Evolutionary conservation across 1,284 basidiomycete genomes (phyloP).

Genomic region (Ustilago sp.): DNA sequence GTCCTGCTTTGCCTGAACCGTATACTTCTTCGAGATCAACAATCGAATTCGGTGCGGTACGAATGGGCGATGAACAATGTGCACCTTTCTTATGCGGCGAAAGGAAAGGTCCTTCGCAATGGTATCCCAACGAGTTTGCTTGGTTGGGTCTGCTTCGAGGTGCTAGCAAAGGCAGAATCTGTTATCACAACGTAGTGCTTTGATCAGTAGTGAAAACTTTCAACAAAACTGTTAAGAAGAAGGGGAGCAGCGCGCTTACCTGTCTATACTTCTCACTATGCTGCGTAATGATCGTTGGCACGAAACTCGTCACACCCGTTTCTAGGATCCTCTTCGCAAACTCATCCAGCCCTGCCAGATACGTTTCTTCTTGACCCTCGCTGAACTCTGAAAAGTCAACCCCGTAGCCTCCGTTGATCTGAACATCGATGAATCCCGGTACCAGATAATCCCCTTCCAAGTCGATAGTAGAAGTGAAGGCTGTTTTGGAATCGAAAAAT

Average conservation of each 20-base stretch:
- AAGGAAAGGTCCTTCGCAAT: constrained; percentile 89
- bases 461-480: constrained; percentile 30
- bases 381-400: constrained; percentile 83
- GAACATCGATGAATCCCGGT: constrained; percentile 82
- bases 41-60: constrained; percentile 70
- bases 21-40: constrained; percentile 31
- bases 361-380: constrained; percentile 69
- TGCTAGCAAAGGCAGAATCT: constrained; percentile 74
- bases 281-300: constrained; percentile 60
- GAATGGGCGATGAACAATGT: constrained; percentile 79
- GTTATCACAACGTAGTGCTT: constrained; percentile 54
- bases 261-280: constrained; percentile 39
- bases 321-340: constrained; percentile 82
- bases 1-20: constrained; percentile 59
- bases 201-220: no score
- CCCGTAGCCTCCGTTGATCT: constrained; percentile 88
- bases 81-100: constrained; percentile 80
- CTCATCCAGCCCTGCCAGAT: constrained; percentile 74
- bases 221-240: no score
- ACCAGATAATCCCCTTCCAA: constrained; percentile 70
- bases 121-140: constrained; percentile 80
- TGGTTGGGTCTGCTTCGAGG: constrained; percentile 71
- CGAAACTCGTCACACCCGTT: constrained; percentile 86
- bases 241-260: constrained; percentile 22
- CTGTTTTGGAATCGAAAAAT: constrained; percentile 24